phyloP scores from a whole-genome alignment of 331 rosid genomes.

The Spiraea crenata region DNA sequence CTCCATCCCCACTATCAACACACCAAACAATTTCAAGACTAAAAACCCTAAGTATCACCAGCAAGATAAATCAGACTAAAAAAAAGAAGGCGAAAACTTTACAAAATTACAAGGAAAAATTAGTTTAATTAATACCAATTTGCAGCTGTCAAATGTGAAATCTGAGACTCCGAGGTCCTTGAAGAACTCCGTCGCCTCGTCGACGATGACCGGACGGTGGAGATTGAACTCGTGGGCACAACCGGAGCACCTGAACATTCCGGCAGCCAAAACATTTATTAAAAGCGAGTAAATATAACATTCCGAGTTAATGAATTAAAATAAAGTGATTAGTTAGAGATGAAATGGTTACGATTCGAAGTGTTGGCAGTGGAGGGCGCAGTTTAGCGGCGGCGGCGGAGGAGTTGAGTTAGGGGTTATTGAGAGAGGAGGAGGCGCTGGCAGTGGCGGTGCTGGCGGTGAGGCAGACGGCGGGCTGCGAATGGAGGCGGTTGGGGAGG shows the following conservation, averaged over 20 bases:
- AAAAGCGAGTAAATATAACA: background rate
- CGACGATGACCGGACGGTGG: slow-evolving; percentile 71
- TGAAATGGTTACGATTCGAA: slow-evolving; percentile 56
- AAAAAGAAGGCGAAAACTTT: background rate
- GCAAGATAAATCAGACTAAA: background rate
- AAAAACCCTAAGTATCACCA: slow-evolving; percentile 5
- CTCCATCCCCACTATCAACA: slow-evolving; percentile 77
- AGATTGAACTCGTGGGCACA: slow-evolving; percentile 82
- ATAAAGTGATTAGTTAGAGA: background rate
- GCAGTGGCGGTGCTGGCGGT: slow-evolving; percentile 2
- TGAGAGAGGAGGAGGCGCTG: slow-evolving; percentile 24
- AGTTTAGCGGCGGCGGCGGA: slow-evolving; percentile 44
- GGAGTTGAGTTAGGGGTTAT: slow-evolving; percentile 31
- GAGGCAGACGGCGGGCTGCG: slow-evolving; percentile 24
- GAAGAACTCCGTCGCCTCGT: slow-evolving; percentile 76
- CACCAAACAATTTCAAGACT: background rate
- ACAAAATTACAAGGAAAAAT: background rate
- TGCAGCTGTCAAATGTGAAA: slow-evolving; percentile 75
- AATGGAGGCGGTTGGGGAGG: background rate
- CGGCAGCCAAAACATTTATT: background rate
- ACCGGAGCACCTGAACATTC: slow-evolving; percentile 74
- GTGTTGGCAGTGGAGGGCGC: slow-evolving; percentile 79
- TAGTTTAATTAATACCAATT: slow-evolving; percentile 42
- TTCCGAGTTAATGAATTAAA: background rate
- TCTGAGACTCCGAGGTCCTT: slow-evolving; percentile 54